A percentile compares a stretch with the other conserved stretches of the same genome.
phyloP scores from a whole-genome alignment of 768 basidiomycete species.

The Boletus vermiculosoides region DNA sequence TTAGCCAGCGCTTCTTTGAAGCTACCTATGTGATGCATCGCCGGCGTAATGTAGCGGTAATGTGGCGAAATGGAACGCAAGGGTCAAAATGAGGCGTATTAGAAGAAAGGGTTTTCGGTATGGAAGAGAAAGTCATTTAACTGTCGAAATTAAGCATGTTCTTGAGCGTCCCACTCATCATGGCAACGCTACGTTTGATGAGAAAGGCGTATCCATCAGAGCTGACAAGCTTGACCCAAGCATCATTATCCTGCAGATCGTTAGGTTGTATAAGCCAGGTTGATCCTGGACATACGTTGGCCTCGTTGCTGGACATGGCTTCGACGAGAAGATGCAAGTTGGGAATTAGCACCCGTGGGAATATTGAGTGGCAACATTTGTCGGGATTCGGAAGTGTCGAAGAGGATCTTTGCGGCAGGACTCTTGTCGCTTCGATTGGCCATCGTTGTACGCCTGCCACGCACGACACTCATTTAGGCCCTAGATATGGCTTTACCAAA shows the following conservation, averaged over 20 bases:
- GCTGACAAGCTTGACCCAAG: constrained; percentile 78
- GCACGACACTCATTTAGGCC: constrained; percentile 15
- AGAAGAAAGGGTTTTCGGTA: constrained; percentile 11
- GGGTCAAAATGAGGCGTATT: neutral
- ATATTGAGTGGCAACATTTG: neutral
- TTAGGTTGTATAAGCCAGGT: neutral
- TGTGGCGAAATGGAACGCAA: constrained; percentile 7
- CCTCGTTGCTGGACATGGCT: constrained; percentile 19
- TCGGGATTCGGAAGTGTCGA: constrained; percentile 20
- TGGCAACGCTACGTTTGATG: constrained; percentile 70
- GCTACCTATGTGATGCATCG: constrained; percentile 44
- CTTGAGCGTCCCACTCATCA: constrained; percentile 76
- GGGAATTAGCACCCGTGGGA: constrained; percentile 20
- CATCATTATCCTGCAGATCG: constrained; percentile 31
- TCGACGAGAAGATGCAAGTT: neutral
- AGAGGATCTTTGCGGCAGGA: neutral
- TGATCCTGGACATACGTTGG: constrained; percentile 16
- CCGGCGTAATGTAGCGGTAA: constrained; percentile 10
- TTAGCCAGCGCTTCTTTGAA: constrained; percentile 75
- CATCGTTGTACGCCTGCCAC: constrained; percentile 14
- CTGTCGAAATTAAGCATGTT: constrained; percentile 76
- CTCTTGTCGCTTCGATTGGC: constrained; percentile 9
- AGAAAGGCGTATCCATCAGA: constrained; percentile 82
- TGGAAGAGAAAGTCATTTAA: constrained; percentile 34
- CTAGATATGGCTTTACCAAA: constrained; percentile 37